Evolutionary conservation across 176 grass and related monocot species (phyloP), one percentile per base, ranked within the genome.

Genomic region (Oryza rufipogon): DNA sequence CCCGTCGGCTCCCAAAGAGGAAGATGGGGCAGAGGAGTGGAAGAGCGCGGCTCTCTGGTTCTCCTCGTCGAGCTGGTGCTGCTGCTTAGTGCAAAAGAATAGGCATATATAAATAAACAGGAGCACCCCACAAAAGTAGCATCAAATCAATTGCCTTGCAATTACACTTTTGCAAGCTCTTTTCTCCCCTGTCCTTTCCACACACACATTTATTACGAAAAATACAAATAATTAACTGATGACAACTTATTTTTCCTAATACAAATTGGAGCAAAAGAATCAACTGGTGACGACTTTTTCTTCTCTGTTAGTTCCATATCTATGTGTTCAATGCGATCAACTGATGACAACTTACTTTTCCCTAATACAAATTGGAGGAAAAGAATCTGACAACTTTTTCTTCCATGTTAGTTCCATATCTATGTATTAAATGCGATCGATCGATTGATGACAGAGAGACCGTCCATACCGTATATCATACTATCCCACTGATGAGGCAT

Each of bases 1-100:
- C 54, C 54, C 54, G 54, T 58, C 19, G 2, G 17, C 54, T 58
- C 17, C 14, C 54, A 7, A 58, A 58, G 54, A 75, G 22, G 85
- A 80, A 30, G 85, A 61, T 14, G 58, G 20, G 63, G 47, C 20
- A 63, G n/a, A 63, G 17, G 58, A 63, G 58, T 63, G 58, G 58
- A 11, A 63, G 20, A 23, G 17, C 0, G 2, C 0, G 9, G 58
- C 58, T 23, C 58, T 23, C 58, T 63, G 58, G 20, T 63, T 3
- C 58, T 63, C 58, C 58, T 63, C n/a, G 58, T 63, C 58, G 19
- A 11, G 9, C 58, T 63, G 58, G n/a, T 63, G n/a, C 8, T 23
- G 58, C 58, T 63, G 20, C 20, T 61, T 61, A 10, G 19, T 23
- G 58, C 58, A 63, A 63, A 63, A 23, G 20, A 63, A 63, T 23